Conservation (phyloP, 1,139 yeast species). For the Pichia sp. region DNA sequence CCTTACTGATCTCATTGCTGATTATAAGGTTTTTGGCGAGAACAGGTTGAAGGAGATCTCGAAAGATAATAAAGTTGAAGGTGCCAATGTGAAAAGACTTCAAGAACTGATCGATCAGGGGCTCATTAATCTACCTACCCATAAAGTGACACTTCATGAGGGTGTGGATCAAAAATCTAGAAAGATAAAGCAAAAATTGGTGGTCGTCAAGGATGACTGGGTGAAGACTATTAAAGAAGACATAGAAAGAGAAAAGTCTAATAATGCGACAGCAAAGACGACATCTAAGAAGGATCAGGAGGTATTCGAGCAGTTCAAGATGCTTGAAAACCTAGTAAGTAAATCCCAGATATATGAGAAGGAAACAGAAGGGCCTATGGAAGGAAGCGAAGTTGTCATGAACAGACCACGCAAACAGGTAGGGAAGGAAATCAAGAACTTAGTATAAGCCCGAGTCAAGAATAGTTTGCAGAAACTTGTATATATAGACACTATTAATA, state of each 20-base stretch:
- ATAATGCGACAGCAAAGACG: constrained; percentile 1
- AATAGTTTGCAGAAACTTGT: neutral
- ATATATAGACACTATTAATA: neutral
- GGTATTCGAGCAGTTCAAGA: constrained; percentile 14
- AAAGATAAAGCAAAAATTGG: constrained; percentile 18
- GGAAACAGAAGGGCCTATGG: constrained; percentile 5
- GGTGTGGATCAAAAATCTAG: constrained; percentile 11
- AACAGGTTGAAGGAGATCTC: constrained; percentile 6
- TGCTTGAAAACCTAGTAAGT: constrained; percentile 15
- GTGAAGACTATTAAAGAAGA: constrained; percentile 8
- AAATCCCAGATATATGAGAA: constrained; percentile 12
- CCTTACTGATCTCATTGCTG: constrained; percentile 18
- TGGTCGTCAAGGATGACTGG: constrained; percentile 20
- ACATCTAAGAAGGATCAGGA: constrained; percentile 8
- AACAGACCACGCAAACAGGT: constrained; percentile 12
- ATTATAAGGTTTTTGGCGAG: constrained; percentile 13
- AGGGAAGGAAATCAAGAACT: constrained; percentile 9
- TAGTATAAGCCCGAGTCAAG: neutral
- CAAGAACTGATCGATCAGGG: constrained; percentile 16
- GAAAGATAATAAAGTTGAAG: constrained; percentile 12
- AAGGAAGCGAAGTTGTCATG: constrained; percentile 8
- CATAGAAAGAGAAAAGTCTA: constrained; percentile 3
- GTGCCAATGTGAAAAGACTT: constrained; percentile 13
- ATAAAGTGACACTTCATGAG: constrained; percentile 17
- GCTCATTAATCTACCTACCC: constrained; percentile 18